phyloP scores from a whole-genome alignment of 1,284 basidiomycete species.

The Leccinum glutinopallens region DNA sequence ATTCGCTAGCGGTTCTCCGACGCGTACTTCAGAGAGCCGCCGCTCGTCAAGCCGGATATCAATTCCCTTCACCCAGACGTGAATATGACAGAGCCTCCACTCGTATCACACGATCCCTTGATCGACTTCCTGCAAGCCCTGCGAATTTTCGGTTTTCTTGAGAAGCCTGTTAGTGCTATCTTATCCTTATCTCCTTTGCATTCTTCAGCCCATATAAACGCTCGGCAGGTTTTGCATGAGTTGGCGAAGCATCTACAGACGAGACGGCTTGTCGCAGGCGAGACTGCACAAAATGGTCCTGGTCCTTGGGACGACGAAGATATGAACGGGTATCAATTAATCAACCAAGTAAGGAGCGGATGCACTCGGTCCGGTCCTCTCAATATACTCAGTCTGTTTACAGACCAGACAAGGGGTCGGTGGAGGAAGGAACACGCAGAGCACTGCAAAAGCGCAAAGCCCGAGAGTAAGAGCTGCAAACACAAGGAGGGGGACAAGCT shows the following conservation, averaged over 20 bases:
- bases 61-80: conserved; percentile 87
- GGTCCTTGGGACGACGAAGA: too few species aligned
- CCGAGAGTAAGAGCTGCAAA: too few species aligned
- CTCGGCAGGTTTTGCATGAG: conserved; percentile 86
- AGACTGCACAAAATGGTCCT: too few species aligned
- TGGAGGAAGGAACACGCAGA: too few species aligned
- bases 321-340: too few species aligned
- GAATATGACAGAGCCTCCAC: conserved; percentile 69
- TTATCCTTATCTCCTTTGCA: neutral
- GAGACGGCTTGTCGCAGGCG: conserved; percentile 84
- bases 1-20: conserved; percentile 83
- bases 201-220: neutral
- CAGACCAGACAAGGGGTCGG: too few species aligned
- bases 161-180: conserved; percentile 85
- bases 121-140: conserved; percentile 95
- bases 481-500: too few species aligned
- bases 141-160: conserved; percentile 92
- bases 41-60: conserved; percentile 75
- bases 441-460: too few species aligned
- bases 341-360: too few species aligned
- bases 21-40: conserved; percentile 85
- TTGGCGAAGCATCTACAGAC: conserved; percentile 93
- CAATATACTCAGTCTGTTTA: too few species aligned
- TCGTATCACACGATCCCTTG: conserved; percentile 90
- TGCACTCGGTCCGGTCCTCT: too few species aligned